Conservation (phyloP, 257 asterid genomes). For the Craterostigma plantagineum region DNA sequence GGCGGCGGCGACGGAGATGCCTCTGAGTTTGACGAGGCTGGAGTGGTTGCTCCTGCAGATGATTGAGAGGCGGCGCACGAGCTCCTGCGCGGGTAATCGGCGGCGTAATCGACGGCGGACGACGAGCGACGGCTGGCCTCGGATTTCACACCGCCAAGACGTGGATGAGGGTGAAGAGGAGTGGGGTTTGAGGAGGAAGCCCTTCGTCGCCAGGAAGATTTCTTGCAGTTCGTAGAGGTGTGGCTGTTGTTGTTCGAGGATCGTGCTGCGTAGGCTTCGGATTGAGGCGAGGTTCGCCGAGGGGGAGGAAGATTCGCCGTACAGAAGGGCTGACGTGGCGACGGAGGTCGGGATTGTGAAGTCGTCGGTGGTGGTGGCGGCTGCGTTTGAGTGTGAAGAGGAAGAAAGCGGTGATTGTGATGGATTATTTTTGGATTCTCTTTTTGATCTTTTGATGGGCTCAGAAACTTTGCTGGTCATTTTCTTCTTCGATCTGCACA, state of each 20-base stretch:
- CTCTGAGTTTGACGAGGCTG: conserved; percentile 52
- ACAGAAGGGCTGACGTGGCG: not conserved
- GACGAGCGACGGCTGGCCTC: conserved; percentile 25
- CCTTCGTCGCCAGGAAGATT: conserved; percentile 48
- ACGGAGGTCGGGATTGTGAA: not conserved
- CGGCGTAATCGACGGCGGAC: conserved; percentile 63
- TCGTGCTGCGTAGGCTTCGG: conserved; percentile 31
- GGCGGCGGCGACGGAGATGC: conserved; percentile 60
- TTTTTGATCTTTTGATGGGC: too few relatives aligned
- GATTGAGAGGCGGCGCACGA: conserved; percentile 33
- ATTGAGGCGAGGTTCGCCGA: conserved; percentile 18
- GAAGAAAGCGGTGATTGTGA: too few relatives aligned
- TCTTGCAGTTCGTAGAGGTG: conserved; percentile 40
- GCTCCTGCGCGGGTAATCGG: conserved; percentile 30
- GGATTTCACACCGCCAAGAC: conserved; percentile 52
- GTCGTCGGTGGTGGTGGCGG: too few relatives aligned
- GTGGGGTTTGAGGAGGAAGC: conserved; percentile 31
- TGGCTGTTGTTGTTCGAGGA: conserved; percentile 36
- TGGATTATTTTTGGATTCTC: too few relatives aligned
- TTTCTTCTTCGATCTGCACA: not conserved
- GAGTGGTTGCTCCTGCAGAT: conserved; percentile 73
- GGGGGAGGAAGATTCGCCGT: conserved; percentile 7
- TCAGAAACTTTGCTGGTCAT: too few relatives aligned
- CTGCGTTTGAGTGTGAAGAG: too few relatives aligned
- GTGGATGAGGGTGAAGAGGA: conserved; percentile 46